Conservation (phyloP, 2,329 filamentous ascomycete genomes). For the Nemania sp. region DNA sequence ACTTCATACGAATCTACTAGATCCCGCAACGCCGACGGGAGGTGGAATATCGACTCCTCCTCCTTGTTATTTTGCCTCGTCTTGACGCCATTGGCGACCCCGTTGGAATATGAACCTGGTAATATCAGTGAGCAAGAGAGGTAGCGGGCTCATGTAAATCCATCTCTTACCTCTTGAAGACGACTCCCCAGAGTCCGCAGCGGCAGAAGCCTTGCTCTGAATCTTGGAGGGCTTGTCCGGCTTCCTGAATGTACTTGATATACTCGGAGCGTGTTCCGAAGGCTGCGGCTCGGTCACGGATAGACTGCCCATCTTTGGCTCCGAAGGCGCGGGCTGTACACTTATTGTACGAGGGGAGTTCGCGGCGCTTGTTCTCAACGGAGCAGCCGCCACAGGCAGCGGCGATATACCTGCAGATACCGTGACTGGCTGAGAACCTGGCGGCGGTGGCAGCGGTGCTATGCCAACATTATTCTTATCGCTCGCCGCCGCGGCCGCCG, state of each 20-base stretch:
- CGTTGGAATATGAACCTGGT: conserved; percentile 53
- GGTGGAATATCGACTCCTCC: conserved; percentile 83
- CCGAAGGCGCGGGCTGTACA: conserved; percentile 50
- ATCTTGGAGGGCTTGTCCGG: conserved; percentile 47
- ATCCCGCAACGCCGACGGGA: conserved; percentile 86
- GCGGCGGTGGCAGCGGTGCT: conserved; percentile 88
- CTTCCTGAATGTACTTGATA: conserved; percentile 38
- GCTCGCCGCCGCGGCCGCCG: conserved; percentile 87
- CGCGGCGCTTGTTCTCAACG: conserved; percentile 59
- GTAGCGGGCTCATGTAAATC: background rate
- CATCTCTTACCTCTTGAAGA: conserved; percentile 50
- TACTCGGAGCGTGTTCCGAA: conserved; percentile 33
- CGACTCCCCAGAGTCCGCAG: conserved; percentile 49
- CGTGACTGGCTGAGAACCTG: conserved; percentile 55
- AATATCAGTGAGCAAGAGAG: conserved; percentile 25
- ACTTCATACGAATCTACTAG: conserved; percentile 88
- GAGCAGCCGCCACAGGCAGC: conserved; percentile 54
- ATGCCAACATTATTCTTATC: conserved; percentile 91
- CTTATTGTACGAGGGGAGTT: conserved; percentile 57
- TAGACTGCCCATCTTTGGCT: conserved; percentile 33
- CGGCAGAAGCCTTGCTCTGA: conserved; percentile 50
- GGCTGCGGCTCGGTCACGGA: conserved; percentile 39
- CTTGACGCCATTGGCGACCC: conserved; percentile 57
- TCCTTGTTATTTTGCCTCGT: conserved; percentile 46
- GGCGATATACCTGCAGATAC: conserved; percentile 49